These are phyloP conservation scores for Mytilinidion resinicola DNA, from an alignment of 495 filamentous ascomycete genomes.

Conservation along the genomic window DNA sequence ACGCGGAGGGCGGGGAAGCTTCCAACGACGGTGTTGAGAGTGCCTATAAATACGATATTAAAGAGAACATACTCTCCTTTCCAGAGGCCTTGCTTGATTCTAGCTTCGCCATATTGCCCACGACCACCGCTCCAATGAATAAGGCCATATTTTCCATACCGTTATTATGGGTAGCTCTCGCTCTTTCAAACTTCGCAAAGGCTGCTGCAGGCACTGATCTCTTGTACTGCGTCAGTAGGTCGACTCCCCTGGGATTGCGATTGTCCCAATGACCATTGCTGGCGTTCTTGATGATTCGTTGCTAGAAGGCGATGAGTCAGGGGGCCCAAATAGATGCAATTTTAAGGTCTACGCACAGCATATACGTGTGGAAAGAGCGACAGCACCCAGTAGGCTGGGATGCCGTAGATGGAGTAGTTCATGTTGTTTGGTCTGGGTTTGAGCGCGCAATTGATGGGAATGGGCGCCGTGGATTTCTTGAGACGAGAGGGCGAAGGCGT, in stretches of 20 bases:
- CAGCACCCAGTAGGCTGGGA: constrained; percentile 16
- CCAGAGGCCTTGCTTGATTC: constrained; percentile 1
- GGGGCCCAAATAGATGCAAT: not conserved
- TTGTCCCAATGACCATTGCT: constrained; percentile 20
- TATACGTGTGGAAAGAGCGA: constrained; percentile 13
- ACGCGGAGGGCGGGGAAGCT: constrained; percentile 12
- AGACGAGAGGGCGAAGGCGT: too few relatives aligned
- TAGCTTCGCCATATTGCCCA: constrained; percentile 17
- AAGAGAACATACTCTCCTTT: not conserved
- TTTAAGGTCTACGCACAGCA: constrained; percentile 9
- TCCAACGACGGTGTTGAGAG: constrained; percentile 13
- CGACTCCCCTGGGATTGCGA: constrained; percentile 13
- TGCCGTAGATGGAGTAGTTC: constrained; percentile 20
- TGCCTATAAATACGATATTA: not conserved
- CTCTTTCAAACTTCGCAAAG: constrained; percentile 12
- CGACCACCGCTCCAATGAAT: constrained; percentile 21
- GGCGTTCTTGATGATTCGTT: constrained; percentile 10
- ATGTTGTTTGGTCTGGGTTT: too few relatives aligned
- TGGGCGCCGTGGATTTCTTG: too few relatives aligned
- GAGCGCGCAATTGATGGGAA: too few relatives aligned
- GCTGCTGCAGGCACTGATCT: constrained; percentile 10
- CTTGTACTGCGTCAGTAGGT: not conserved
- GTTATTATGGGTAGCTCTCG: constrained; percentile 21
- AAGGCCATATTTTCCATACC: constrained; percentile 18
- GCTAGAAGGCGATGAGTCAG: not conserved